Evolutionary conservation across 2,329 filamentous ascomycete genomes (phyloP), one percentile per base, ranked within the genome.

Genomic region (Sarocladium brachiariae): DNA sequence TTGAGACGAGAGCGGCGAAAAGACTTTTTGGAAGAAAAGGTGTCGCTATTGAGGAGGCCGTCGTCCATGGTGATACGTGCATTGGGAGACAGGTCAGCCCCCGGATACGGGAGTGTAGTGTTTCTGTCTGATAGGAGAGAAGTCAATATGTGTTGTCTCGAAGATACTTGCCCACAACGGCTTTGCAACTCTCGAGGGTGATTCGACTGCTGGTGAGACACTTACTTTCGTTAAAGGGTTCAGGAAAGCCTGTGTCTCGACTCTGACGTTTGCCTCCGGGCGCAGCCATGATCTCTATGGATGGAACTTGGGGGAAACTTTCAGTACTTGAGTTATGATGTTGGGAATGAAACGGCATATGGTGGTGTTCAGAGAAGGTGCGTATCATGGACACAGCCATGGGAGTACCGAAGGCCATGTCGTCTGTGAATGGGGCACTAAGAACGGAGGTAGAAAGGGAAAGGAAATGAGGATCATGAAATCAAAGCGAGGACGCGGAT

Each of bases 61-160:
- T 83, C 78, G 50, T 76, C 72, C 50, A 76, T 72, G 34, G 73
- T 73, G 52, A 85, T 78, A 58, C 68, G 74, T 39, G 80, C 81
- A 54, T 78, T 72, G 46, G 74, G 73, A 13, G 73, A 76, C 6
- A 78, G 70, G 56, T 82, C 73, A 52, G 81, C 81, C 16, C 82
- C 79, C 19, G 81, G 81, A 53, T 84, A 80, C 18, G 77, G 78
- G 14, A 80, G 68, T 2, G 80, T 81, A 13, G 81, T 85, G 57
- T 82, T 84, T 54, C 74, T 70, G 41, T 63, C 75, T 75, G 53
- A n/a, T n/a, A 2, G 21, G 8, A 16, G 34, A 18, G 16, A 8
- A 14, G 19, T 34, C 16, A 6, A 25, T 23, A 24, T 18, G n/a
- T n/a, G n/a, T n/a, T n/a, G n/a, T n/a, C n/a, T n/a, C n/a, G n/a